Percentiles rank a stretch among this genome's conserved stretches.
phyloP scores from a whole-genome alignment of 2,329 filamentous ascomycete genomes.

The Exophiala sp. region DNA sequence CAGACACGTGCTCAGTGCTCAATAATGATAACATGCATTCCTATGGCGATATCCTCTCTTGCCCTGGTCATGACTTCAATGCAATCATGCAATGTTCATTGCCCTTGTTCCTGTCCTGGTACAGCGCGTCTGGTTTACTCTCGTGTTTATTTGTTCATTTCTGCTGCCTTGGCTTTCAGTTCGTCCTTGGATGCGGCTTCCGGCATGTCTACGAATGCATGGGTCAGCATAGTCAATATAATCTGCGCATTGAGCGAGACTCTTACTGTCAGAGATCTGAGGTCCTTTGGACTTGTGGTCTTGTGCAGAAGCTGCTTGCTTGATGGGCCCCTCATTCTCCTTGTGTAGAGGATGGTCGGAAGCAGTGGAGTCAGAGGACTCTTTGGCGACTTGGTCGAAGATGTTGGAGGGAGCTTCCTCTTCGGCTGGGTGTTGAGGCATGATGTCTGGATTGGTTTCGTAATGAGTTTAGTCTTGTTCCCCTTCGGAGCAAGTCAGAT shows the following conservation, averaged over 20 bases:
- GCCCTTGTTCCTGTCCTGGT: neutral
- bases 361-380: conserved; percentile 36
- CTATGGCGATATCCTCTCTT: neutral
- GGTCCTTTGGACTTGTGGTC: conserved; percentile 45
- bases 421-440: conserved; percentile 39
- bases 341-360: conserved; percentile 36
- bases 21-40: neutral
- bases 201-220: conserved; percentile 37
- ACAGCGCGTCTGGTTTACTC: neutral
- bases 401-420: conserved; percentile 33
- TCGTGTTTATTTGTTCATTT: conserved; percentile 58
- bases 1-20: neutral
- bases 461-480: neutral
- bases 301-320: conserved; percentile 32
- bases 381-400: conserved; percentile 38
- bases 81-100: neutral
- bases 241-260: conserved; percentile 8
- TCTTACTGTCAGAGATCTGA: conserved; percentile 43
- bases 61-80: neutral
- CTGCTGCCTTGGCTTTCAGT: conserved; percentile 60
- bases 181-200: conserved; percentile 60
- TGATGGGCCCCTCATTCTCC: conserved; percentile 14
- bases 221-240: neutral
- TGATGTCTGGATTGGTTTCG: conserved; percentile 25
- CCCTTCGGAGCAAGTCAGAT: neutral